Conservation (phyloP, 2,329 filamentous ascomycete genomes). For the Saccharata proteae region DNA sequence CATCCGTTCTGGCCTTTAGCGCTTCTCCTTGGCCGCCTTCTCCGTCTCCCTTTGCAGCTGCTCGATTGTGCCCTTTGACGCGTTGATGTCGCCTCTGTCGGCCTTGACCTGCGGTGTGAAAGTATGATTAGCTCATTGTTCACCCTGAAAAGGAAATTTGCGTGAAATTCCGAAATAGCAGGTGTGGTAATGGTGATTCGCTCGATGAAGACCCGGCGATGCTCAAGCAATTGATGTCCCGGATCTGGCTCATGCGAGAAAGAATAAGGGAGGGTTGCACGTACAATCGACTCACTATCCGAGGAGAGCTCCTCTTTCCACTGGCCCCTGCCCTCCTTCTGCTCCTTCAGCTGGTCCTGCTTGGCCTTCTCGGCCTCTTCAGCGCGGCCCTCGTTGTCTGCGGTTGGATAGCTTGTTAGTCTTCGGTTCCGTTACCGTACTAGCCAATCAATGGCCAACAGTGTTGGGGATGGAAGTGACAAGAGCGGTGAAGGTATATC, state of each 20-base stretch:
- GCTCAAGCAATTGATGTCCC: too few relatives aligned
- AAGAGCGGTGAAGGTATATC: too few relatives aligned
- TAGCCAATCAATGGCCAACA: too few relatives aligned
- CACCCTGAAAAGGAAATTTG: neutral
- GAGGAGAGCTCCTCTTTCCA: slow-evolving; percentile 33
- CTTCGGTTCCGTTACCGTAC: too few relatives aligned
- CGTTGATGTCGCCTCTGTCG: slow-evolving; percentile 29
- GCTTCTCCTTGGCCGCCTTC: slow-evolving; percentile 25
- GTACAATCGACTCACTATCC: slow-evolving; percentile 19
- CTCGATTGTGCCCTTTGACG: slow-evolving; percentile 31
- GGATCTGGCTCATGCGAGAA: slow-evolving; percentile 10
- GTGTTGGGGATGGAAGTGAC: too few relatives aligned
- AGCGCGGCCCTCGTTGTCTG: slow-evolving; percentile 23
- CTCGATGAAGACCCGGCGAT: neutral
- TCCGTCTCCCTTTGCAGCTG: slow-evolving; percentile 33
- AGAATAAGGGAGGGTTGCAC: slow-evolving; percentile 9
- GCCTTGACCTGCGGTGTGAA: slow-evolving; percentile 24
- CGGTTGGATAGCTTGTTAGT: too few relatives aligned
- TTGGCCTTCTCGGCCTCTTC: slow-evolving; percentile 31
- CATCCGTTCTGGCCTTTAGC: too few relatives aligned
- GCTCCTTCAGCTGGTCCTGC: slow-evolving; percentile 32
- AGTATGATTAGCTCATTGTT: neutral
- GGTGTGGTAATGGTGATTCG: neutral
- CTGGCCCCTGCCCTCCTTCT: slow-evolving; percentile 28
- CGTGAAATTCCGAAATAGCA: neutral